Conservation (phyloP, 176 grass and related monocot genomes). For the Zea mays region Zm-B73-REFERENCE-NAM-5.0 NC_050097.1:48302501-48303000, state of each 20-base stretch:
- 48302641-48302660: conserved; percentile 60
- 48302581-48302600: neutral
- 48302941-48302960: neutral
- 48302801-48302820: neutral
- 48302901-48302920: conserved; percentile 65
- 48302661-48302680: conserved; percentile 82
- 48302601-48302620: neutral
- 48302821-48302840: neutral
- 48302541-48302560: neutral
- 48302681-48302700: conserved; percentile 74
- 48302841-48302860: too few species aligned
- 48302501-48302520: neutral
- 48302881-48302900: conserved; percentile 48
- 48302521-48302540: neutral
- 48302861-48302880: neutral
- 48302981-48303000: neutral
- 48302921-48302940: conserved; percentile 87
- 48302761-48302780: neutral
- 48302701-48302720: conserved; percentile 77
- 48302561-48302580: neutral
- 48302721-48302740: conserved; percentile 70
- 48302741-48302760: conserved; percentile 24
- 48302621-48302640: conserved; percentile 22
- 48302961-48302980: neutral
- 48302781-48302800: neutral